These are phyloP conservation scores for Boletus eberwhitei DNA, from an alignment of 768 basidiomycete species.

Conservation along the genomic window DNA sequence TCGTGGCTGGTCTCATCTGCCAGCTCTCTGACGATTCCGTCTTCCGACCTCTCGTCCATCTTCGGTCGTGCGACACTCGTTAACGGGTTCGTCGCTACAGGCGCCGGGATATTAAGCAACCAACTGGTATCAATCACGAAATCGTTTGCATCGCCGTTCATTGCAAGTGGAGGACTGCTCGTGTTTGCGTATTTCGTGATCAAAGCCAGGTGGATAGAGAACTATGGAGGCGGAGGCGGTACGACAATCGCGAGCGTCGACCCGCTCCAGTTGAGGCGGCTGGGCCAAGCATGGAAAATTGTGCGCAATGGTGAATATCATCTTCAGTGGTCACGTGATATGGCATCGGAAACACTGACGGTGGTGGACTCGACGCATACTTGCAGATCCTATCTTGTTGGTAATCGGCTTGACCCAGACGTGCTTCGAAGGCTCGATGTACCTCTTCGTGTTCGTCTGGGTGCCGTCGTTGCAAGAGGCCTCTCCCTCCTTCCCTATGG, in stretches of 20 bases:
- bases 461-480: constrained; percentile 71
- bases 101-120: constrained; percentile 65
- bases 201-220: constrained; percentile 59
- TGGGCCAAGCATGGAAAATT: constrained; percentile 55
- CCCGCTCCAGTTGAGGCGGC: constrained; percentile 49
- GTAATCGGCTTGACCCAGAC: constrained; percentile 72
- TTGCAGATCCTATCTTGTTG: constrained; percentile 56
- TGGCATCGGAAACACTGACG: background rate
- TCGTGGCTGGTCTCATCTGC: constrained; percentile 72
- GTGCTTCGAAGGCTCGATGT: constrained; percentile 83
- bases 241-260: constrained; percentile 27
- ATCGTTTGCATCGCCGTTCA: constrained; percentile 61
- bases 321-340: background rate
- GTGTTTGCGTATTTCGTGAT: constrained; percentile 56
- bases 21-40: constrained; percentile 46
- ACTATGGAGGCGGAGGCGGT: constrained; percentile 53
- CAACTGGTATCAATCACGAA: constrained; percentile 50
- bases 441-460: constrained; percentile 83
- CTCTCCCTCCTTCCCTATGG: constrained; percentile 34
- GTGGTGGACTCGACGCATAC: background rate
- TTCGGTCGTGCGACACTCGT: constrained; percentile 72
- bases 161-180: constrained; percentile 58
- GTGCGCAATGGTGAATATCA: constrained; percentile 45
- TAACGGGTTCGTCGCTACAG: constrained; percentile 69
- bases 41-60: constrained; percentile 60